Conservation (phyloP, 257 asterid species). For the Capsicum chinense region DNA sequence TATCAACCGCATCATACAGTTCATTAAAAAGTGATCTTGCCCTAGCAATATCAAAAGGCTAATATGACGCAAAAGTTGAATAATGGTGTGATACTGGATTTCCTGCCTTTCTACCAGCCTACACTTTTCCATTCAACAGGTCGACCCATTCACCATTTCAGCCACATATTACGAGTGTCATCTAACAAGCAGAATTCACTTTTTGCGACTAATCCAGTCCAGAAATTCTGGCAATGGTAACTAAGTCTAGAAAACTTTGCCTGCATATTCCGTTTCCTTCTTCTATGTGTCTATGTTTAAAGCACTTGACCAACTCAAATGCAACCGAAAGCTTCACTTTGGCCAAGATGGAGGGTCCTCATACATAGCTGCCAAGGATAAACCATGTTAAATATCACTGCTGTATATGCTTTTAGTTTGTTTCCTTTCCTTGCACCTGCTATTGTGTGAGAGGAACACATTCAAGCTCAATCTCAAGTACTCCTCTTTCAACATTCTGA, state of each 20-base stretch:
- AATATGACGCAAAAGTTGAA: not conserved
- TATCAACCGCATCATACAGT: constrained; percentile 8
- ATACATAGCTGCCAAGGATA: not conserved
- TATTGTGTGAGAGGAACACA: constrained; percentile 89
- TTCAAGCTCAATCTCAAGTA: constrained; percentile 85
- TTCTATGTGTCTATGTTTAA: not conserved
- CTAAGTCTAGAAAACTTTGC: not conserved
- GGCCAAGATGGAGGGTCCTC: not conserved
- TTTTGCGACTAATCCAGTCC: not conserved
- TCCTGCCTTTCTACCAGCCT: not conserved
- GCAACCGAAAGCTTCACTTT: not conserved
- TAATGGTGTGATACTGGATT: not conserved
- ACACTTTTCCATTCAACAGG: constrained; percentile 9
- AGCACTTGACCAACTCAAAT: constrained; percentile 11
- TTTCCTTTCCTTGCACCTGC: not conserved
- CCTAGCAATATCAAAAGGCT: constrained; percentile 22
- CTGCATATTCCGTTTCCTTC: constrained; percentile 5
- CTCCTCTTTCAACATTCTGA: constrained; percentile 84
- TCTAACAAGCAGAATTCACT: constrained; percentile 21
- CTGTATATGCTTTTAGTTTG: not conserved
- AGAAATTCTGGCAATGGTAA: not conserved
- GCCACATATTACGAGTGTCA: not conserved
- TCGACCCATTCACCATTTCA: not conserved
- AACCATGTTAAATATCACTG: constrained; percentile 14
- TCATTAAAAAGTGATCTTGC: not conserved